Evolutionary conservation across 2,329 filamentous ascomycete genomes (phyloP).

Genomic region (Microdochium bolleyi): DNA sequence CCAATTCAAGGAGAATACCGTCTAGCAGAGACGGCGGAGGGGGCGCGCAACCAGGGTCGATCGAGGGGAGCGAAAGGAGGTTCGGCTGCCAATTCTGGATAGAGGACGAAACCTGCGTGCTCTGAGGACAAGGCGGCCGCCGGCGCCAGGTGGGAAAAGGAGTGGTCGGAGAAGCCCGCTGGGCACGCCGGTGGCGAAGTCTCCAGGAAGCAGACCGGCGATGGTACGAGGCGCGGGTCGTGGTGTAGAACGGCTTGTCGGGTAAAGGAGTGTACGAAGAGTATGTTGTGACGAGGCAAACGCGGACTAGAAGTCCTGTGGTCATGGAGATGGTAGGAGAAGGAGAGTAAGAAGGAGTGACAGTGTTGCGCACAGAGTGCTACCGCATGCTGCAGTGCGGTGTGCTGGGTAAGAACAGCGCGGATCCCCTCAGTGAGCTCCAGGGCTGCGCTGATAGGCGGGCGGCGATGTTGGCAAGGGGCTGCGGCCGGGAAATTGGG

Average conservation of each 20-base stretch:
- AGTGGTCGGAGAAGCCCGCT: not conserved
- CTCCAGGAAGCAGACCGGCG: not conserved
- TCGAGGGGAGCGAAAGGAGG: not conserved
- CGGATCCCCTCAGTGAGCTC: not conserved
- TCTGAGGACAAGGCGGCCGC: not conserved
- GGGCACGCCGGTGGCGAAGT: not conserved
- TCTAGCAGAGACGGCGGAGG: not conserved
- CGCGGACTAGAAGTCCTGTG: not conserved
- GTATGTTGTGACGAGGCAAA: not conserved
- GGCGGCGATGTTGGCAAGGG: too few relatives aligned
- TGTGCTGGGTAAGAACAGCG: not conserved
- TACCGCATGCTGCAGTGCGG: not conserved
- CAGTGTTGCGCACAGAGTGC: not conserved
- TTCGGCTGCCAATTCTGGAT: not conserved
- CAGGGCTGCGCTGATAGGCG: too few relatives aligned
- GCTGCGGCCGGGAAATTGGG: not conserved
- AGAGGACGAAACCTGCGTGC: not conserved
- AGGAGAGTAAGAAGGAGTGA: not conserved
- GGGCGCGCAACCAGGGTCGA: not conserved
- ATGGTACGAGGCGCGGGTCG: not conserved
- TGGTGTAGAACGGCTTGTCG: not conserved
- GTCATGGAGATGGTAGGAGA: not conserved
- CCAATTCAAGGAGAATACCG: not conserved
- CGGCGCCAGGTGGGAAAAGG: not conserved
- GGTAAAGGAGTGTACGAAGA: slow-evolving; percentile 1